Percentiles rank a stretch among this genome's conserved stretches.
Evolutionary conservation across 2,329 filamentous ascomycete species (phyloP).

Genomic region (Colletotrichum tofieldiae): DNA sequence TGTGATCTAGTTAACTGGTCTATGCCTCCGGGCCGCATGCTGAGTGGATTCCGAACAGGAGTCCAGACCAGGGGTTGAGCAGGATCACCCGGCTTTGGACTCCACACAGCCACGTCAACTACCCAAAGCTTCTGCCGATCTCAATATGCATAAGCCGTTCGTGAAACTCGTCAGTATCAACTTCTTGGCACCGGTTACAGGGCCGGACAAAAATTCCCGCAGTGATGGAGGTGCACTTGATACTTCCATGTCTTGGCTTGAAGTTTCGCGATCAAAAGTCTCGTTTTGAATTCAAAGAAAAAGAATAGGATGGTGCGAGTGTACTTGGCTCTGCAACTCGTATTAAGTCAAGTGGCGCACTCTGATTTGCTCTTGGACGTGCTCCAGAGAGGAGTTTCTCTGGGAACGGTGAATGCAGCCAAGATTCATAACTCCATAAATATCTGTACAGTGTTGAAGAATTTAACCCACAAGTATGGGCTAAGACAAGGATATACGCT

Average conservation of each 20-base stretch:
- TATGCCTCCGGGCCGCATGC: slow-evolving; percentile 24
- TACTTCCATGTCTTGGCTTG: too few species aligned
- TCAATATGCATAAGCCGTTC: slow-evolving; percentile 20
- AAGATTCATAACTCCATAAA: slow-evolving; percentile 9
- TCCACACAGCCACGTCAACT: slow-evolving; percentile 38
- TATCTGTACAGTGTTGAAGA: slow-evolving; percentile 10
- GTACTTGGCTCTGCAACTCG: background rate
- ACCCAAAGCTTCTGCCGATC: slow-evolving; percentile 23
- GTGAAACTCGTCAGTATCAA: slow-evolving; percentile 13
- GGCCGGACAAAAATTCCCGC: slow-evolving; percentile 3
- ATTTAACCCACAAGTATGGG: slow-evolving; percentile 11
- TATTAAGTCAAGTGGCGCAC: too few species aligned
- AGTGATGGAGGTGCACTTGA: background rate
- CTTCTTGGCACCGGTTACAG: background rate
- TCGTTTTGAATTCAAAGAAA: too few species aligned
- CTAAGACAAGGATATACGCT: slow-evolving; percentile 1
- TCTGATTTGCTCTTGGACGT: background rate
- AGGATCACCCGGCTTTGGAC: slow-evolving; percentile 21
- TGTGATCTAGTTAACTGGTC: background rate
- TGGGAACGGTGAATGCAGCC: background rate
- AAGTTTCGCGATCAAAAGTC: background rate
- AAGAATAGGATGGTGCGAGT: too few species aligned
- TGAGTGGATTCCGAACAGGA: slow-evolving; percentile 5
- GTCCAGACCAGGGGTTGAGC: slow-evolving; percentile 10
- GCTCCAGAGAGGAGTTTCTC: slow-evolving; percentile 6